A percentile compares a stretch with the other conserved stretches of the same genome.
Evolutionary conservation across 1,284 basidiomycete genomes (phyloP).

Genomic region (Rhodofomes roseus): DNA sequence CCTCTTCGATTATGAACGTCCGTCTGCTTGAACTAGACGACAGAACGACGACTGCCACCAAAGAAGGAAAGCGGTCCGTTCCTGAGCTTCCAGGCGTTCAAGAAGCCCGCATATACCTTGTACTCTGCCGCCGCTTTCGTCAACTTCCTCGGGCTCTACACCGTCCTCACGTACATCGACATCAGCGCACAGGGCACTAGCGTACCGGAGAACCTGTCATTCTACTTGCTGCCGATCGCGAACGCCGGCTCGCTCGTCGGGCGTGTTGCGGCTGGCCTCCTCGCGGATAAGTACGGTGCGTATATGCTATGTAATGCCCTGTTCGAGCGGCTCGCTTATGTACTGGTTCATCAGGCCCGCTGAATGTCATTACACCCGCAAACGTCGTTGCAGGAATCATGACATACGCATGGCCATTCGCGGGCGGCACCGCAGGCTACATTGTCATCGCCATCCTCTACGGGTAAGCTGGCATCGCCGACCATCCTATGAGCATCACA

Average conservation of each 20-base stretch:
- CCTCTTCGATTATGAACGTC: neutral
- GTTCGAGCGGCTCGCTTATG: neutral
- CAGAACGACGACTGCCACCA: constrained; percentile 50
- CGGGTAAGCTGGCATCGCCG: constrained; percentile 34
- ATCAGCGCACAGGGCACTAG: constrained; percentile 36
- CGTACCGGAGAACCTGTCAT: constrained; percentile 33
- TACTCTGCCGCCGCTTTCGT: constrained; percentile 43
- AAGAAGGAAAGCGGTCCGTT: constrained; percentile 44
- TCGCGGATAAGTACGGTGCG: constrained; percentile 38
- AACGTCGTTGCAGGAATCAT: constrained; percentile 45
- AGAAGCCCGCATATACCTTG: constrained; percentile 37
- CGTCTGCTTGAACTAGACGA: constrained; percentile 29
- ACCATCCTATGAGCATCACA: neutral
- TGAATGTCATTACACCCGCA: constrained; percentile 55
- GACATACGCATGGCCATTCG: constrained; percentile 59
- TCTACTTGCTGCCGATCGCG: constrained; percentile 45
- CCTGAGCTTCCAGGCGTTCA: constrained; percentile 48
- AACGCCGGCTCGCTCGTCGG: constrained; percentile 42
- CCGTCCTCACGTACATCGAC: constrained; percentile 49
- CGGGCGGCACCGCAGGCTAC: constrained; percentile 35
- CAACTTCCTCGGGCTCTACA: constrained; percentile 59
- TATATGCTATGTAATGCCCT: neutral
- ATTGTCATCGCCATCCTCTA: constrained; percentile 47
- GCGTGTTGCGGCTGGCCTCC: constrained; percentile 35
- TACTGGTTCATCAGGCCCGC: constrained; percentile 34